Percentiles rank a stretch among this genome's conserved stretches.
Conservation (phyloP, 2,329 filamentous ascomycete species). For the Dothiorella sarmentorum region DNA sequence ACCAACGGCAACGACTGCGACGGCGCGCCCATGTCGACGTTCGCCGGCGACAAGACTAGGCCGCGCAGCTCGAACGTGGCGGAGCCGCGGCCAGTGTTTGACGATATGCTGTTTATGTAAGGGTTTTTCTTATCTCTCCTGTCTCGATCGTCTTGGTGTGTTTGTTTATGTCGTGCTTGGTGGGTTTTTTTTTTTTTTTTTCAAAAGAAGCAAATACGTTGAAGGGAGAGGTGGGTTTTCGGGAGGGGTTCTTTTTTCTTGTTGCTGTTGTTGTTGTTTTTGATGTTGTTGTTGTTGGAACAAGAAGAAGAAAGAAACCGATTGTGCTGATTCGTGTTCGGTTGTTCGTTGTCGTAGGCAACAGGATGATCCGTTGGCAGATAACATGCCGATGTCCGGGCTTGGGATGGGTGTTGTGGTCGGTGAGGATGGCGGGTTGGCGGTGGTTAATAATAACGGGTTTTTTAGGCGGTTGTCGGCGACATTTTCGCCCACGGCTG, state of each 20-base stretch:
- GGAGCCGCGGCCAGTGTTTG: slow-evolving; percentile 8
- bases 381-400: neutral
- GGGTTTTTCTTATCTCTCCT: neutral
- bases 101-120: slow-evolving; percentile 19
- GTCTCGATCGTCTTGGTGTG: neutral
- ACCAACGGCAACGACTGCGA: neutral
- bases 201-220: no score
- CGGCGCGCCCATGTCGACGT: no score
- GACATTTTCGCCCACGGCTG: slow-evolving; percentile 1
- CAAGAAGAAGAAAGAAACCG: neutral
- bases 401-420: neutral
- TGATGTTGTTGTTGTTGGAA: neutral
- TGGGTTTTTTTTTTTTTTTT: neutral
- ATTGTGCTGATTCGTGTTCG: neutral
- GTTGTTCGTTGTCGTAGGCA: neutral
- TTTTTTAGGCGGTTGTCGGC: slow-evolving; percentile 14
- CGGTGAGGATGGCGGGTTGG: neutral
- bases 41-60: neutral
- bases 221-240: no score
- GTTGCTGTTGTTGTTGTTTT: neutral
- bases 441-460: slow-evolving; percentile 4
- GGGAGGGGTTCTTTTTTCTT: no score
- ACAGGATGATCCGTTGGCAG: slow-evolving; percentile 12
- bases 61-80: slow-evolving; percentile 14
- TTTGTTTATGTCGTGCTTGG: neutral